phyloP scores from a whole-genome alignment of 805 yeast species.

The Saccharomycopsis amapae region DNA sequence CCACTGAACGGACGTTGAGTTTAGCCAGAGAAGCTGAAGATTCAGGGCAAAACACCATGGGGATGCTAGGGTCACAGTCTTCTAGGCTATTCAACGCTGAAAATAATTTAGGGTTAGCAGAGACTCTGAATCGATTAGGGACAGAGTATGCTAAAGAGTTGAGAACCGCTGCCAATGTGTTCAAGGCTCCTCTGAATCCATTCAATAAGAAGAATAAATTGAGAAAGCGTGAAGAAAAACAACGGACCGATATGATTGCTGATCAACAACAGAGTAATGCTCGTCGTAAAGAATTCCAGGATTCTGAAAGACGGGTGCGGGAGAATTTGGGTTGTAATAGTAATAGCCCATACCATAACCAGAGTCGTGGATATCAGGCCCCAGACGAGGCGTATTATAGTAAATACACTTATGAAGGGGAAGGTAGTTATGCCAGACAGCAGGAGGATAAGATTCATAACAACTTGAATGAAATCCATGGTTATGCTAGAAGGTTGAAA shows the following conservation, averaged over 20 bases:
- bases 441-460: slow-evolving; percentile 81
- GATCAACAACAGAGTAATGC: slow-evolving; percentile 58
- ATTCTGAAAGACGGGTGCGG: slow-evolving; percentile 61
- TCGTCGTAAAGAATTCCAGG: slow-evolving; percentile 50
- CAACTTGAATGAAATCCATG: slow-evolving; percentile 72
- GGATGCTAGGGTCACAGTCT: slow-evolving; percentile 87
- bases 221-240: slow-evolving; percentile 62
- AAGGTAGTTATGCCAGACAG: slow-evolving; percentile 87
- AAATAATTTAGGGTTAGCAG: slow-evolving; percentile 65
- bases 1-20: slow-evolving; percentile 75
- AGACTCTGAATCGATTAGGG: slow-evolving; percentile 74
- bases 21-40: slow-evolving; percentile 68
- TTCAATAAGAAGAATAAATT: slow-evolving; percentile 76
- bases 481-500: slow-evolving; percentile 62
- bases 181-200: slow-evolving; percentile 51
- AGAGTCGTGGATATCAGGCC: slow-evolving; percentile 25
- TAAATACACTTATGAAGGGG: slow-evolving; percentile 69
- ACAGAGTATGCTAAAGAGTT: slow-evolving; percentile 77
- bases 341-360: slow-evolving; percentile 24
- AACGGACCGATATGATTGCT: slow-evolving; percentile 52
- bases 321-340: slow-evolving; percentile 41
- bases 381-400: slow-evolving; percentile 41
- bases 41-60: slow-evolving; percentile 74
- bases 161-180: slow-evolving; percentile 31
- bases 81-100: slow-evolving; percentile 79